Conservation (phyloP, 2,329 filamentous ascomycete species). For the Penicillium sp. region DNA sequence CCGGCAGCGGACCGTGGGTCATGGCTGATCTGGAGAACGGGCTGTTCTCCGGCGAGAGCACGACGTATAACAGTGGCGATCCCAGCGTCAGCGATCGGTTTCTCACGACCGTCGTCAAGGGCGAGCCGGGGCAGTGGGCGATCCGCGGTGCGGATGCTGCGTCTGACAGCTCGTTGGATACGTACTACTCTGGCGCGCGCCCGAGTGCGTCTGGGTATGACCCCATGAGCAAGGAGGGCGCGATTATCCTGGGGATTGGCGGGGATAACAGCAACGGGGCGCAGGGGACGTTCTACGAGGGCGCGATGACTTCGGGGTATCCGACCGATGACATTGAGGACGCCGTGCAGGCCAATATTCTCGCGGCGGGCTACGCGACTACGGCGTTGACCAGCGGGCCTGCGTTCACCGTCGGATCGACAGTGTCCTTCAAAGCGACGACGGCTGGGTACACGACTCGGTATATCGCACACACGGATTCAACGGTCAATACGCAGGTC, state of each 20-base stretch:
- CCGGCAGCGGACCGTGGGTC: slow-evolving; percentile 67
- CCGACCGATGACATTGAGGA: slow-evolving; percentile 64
- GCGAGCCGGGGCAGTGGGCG: slow-evolving; percentile 61
- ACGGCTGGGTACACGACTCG: slow-evolving; percentile 59
- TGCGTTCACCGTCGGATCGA: slow-evolving; percentile 54
- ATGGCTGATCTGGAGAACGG: slow-evolving; percentile 74
- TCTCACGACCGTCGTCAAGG: slow-evolving; percentile 63
- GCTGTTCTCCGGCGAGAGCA: slow-evolving; percentile 61
- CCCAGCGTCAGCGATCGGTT: slow-evolving; percentile 62
- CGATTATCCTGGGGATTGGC: slow-evolving; percentile 73
- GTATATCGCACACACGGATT: slow-evolving; percentile 60
- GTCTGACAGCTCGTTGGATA: slow-evolving; percentile 57
- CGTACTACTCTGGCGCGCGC: slow-evolving; percentile 63
- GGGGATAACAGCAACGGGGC: slow-evolving; percentile 66
- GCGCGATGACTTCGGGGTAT: slow-evolving; percentile 67
- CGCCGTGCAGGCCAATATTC: slow-evolving; percentile 64
- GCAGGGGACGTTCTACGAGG: slow-evolving; percentile 69
- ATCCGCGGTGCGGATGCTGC: slow-evolving; percentile 63
- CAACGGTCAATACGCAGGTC: slow-evolving; percentile 60
- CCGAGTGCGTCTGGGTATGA: slow-evolving; percentile 62
- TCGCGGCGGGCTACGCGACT: slow-evolving; percentile 60
- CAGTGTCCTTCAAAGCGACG: slow-evolving; percentile 61
- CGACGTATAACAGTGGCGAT: slow-evolving; percentile 56
- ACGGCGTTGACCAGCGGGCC: slow-evolving; percentile 55
- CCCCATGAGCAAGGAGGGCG: slow-evolving; percentile 67